Evolutionary conservation across 495 filamentous ascomycete species (phyloP).

Genomic region (Tuber microsphaerosporum): DNA sequence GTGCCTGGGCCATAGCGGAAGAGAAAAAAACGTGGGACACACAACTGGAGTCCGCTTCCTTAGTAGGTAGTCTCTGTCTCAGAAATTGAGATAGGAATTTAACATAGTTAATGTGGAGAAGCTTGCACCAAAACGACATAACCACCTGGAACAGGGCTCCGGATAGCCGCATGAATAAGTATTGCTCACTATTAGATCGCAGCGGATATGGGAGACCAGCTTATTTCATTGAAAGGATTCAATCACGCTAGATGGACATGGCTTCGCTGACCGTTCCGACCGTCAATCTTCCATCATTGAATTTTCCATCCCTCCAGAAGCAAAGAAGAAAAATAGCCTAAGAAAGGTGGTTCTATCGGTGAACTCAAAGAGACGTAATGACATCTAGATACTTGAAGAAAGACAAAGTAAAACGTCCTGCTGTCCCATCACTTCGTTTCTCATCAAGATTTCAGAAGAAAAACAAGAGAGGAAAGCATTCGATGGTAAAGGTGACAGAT

Average conservation of each 20-base stretch:
- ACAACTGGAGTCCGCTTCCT: too few relatives aligned
- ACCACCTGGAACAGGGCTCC: background rate
- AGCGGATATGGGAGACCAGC: background rate
- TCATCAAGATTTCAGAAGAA: background rate
- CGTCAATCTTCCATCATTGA: background rate
- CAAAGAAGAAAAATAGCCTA: background rate
- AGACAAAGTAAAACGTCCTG: slow-evolving; percentile 2
- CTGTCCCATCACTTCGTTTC: background rate
- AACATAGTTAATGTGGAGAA: background rate
- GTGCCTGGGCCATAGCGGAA: too few relatives aligned
- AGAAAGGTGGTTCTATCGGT: background rate
- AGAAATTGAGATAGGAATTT: background rate
- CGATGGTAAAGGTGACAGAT: background rate
- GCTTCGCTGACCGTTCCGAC: background rate
- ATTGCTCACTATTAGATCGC: background rate
- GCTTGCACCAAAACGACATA: background rate
- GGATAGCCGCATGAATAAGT: background rate
- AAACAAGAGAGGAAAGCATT: background rate
- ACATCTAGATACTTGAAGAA: slow-evolving; percentile 4
- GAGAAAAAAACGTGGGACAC: too few relatives aligned
- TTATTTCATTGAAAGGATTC: background rate
- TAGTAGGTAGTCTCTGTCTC: too few relatives aligned
- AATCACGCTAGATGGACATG: background rate
- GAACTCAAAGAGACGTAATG: background rate
- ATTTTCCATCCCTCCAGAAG: background rate